Evolutionary conservation across 306 rosid species (phyloP), one percentile per base, ranked within the genome.

Genomic region (Vigna radiata): DNA sequence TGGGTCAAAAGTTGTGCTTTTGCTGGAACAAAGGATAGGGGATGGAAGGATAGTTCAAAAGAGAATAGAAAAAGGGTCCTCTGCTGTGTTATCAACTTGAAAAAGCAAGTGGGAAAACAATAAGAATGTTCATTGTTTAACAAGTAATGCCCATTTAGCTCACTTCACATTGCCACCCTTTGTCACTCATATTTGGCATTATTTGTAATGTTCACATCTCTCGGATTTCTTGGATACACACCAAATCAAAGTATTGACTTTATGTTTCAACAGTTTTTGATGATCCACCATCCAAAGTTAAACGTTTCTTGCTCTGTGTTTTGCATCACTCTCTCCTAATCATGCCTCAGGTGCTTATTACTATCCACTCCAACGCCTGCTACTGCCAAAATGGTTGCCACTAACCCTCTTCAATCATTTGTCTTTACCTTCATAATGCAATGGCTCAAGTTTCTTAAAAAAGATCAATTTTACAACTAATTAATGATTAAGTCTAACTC

Each of bases 71-170:
- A 81, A 79, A 80, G 68, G 70, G 70, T 21, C 47, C 81, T 46
- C 56, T 16, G 27, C 65, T 76, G 58, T 54, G 41, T 49, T 54
- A 52, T 85, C 86, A 69, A 37, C 66, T 31, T 7, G 55, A 67
- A 83, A 86, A 89, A 83, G 88, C 77, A 81, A 76, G 82, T 83
- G 84, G 61, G 83, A 86, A 86, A 82, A 78, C 84, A 83, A 78
- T 39, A 66, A 78, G 84, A 88, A 84, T 84, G 85, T 86, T 68
- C 19, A 9, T 39, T 39, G 50, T 37, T 53, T 80, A 27, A 47
- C 19, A 56, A 62, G 54, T 44, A 76, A 73, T 33, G 72, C 23
- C 50, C 59, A 49, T 37, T 36, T 36, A 39, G 3, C 18, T 48
- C 76, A 64, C 64, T 50, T 52, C 75, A 77, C 64, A 29, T 61